Percentiles rank a stretch among this genome's conserved stretches.
phyloP scores from a whole-genome alignment of 192 early-diverging fungal genomes.

The Gryganskiella cystojenkinii region DNA sequence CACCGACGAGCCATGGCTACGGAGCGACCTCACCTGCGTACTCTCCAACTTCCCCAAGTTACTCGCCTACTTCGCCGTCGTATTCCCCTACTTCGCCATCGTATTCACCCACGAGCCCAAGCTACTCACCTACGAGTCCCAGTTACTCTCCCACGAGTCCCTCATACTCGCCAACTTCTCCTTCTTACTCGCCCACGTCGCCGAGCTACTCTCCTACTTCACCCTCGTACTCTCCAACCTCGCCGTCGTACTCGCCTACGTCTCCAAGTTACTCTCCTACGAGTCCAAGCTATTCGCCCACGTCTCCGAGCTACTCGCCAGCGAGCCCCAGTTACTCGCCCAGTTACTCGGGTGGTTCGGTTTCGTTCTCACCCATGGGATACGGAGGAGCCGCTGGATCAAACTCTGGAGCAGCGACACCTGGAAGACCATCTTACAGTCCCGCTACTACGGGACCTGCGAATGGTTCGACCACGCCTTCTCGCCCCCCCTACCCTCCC shows the following conservation, averaged over 20 bases:
- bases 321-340: slow-evolving; percentile 79
- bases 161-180: slow-evolving; percentile 75
- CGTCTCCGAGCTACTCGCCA: slow-evolving; percentile 79
- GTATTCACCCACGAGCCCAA: slow-evolving; percentile 77
- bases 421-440: slow-evolving; percentile 40
- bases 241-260: slow-evolving; percentile 80
- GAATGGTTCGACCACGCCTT: slow-evolving; percentile 25
- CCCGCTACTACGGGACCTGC: slow-evolving; percentile 1
- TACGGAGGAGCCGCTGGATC: slow-evolving; percentile 45
- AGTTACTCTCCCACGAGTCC: slow-evolving; percentile 64
- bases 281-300: slow-evolving; percentile 76
- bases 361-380: slow-evolving; percentile 68
- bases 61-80: slow-evolving; percentile 80
- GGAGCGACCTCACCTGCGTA: slow-evolving; percentile 82
- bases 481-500: slow-evolving; percentile 1
- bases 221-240: slow-evolving; percentile 79
- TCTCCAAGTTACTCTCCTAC: slow-evolving; percentile 79
- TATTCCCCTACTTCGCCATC: too few species aligned
- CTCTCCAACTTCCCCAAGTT: slow-evolving; percentile 73
- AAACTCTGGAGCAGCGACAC: slow-evolving; percentile 35
- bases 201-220: slow-evolving; percentile 76
- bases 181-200: slow-evolving; percentile 78
- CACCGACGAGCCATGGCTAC: slow-evolving; percentile 75
- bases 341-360: slow-evolving; percentile 41
- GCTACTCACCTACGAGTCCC: slow-evolving; percentile 73